Conservation (phyloP, 2,329 filamentous ascomycete species). For the Botrytis pseudocinerea region DNA sequence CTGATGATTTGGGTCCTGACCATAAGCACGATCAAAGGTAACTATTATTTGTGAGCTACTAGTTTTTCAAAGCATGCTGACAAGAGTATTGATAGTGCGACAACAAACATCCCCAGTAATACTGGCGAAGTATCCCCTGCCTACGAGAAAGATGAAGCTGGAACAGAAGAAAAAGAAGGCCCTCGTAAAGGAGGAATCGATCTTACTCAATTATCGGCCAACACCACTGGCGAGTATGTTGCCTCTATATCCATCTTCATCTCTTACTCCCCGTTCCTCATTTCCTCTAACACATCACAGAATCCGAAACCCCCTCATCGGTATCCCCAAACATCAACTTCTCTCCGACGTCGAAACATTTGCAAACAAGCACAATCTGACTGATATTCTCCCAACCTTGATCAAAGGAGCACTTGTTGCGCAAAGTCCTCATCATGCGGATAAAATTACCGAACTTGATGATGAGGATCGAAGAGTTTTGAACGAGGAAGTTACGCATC, state of each 20-base stretch:
- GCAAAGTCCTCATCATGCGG: slow-evolving; percentile 67
- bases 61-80: neutral
- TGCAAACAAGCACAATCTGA: slow-evolving; percentile 58
- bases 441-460: slow-evolving; percentile 57
- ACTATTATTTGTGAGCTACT: neutral
- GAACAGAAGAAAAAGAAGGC: neutral
- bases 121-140: neutral
- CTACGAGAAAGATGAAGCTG: neutral
- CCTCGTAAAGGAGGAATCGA: slow-evolving; percentile 4
- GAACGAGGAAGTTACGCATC: slow-evolving; percentile 64
- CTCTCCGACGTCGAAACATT: slow-evolving; percentile 59
- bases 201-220: slow-evolving; percentile 12
- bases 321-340: slow-evolving; percentile 53
- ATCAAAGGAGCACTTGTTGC: slow-evolving; percentile 73
- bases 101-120: neutral
- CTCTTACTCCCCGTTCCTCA: neutral
- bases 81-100: slow-evolving; percentile 1
- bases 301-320: slow-evolving; percentile 57
- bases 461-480: slow-evolving; percentile 63
- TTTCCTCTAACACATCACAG: slow-evolving; percentile 38
- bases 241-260: neutral
- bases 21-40: slow-evolving; percentile 18
- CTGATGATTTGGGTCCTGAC: neutral
- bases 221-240: slow-evolving; percentile 20
- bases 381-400: slow-evolving; percentile 58